Evolutionary conservation across 495 filamentous ascomycete species (phyloP).

Genomic region (Parathielavia appendiculata): DNA sequence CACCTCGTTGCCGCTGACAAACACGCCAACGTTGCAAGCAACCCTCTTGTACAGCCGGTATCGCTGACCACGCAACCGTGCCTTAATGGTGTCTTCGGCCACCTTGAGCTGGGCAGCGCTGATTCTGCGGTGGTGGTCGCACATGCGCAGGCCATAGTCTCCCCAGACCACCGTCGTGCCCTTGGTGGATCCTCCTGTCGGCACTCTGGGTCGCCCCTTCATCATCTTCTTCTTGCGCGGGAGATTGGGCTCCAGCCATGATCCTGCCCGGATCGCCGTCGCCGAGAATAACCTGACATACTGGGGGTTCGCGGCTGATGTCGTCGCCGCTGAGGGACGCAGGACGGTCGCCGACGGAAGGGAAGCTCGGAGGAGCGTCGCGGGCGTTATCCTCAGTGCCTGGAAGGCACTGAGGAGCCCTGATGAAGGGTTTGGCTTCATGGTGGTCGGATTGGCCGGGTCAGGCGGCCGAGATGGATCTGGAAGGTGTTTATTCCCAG

Average conservation of each 20-base stretch:
- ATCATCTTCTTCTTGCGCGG: constrained; percentile 75
- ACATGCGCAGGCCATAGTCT: constrained; percentile 91
- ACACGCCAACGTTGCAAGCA: constrained; percentile 87
- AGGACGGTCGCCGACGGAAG: constrained; percentile 26
- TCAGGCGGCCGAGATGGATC: constrained; percentile 6
- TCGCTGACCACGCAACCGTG: constrained; percentile 80
- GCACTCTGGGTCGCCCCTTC: constrained; percentile 82
- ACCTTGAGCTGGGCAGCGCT: constrained; percentile 80
- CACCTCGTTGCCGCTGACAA: constrained; percentile 88
- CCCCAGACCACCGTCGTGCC: constrained; percentile 96
- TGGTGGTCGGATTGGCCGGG: constrained; percentile 24
- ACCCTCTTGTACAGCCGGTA: constrained; percentile 89
- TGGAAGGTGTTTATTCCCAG: constrained; percentile 4
- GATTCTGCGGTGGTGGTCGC: constrained; percentile 85
- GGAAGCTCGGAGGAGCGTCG: constrained; percentile 27
- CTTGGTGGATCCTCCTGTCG: constrained; percentile 82
- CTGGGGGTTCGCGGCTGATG: constrained; percentile 19
- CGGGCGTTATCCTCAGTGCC: constrained; percentile 38
- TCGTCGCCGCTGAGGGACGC: constrained; percentile 8
- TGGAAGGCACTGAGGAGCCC: constrained; percentile 41
- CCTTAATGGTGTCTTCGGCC: constrained; percentile 88
- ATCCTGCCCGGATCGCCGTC: constrained; percentile 53
- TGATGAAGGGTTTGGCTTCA: constrained; percentile 38
- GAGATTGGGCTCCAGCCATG: constrained; percentile 77
- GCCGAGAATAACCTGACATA: constrained; percentile 66